Evolutionary conservation across 2,329 filamentous ascomycete genomes (phyloP).

Genomic region (Exophiala dermatitidis): DNA sequence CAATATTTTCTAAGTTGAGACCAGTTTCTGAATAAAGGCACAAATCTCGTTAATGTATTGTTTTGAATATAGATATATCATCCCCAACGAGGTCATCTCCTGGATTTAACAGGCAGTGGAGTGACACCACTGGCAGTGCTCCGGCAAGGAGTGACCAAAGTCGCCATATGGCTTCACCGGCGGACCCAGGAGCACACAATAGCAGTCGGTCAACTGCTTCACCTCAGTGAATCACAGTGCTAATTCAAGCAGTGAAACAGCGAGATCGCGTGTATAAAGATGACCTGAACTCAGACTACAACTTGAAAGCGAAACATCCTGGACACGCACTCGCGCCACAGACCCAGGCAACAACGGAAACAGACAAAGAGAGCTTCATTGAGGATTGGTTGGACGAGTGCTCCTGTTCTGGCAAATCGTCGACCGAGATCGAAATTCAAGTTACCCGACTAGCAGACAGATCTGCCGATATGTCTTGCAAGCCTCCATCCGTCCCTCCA

Average conservation of each 20-base stretch:
- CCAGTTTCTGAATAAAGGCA: too few relatives aligned
- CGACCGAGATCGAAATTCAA: constrained; percentile 4
- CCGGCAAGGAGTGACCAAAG: constrained; percentile 2
- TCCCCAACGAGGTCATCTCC: too few relatives aligned
- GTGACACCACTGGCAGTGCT: neutral
- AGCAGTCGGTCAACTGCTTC: constrained; percentile 2
- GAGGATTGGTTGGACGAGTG: constrained; percentile 12
- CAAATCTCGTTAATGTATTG: too few relatives aligned
- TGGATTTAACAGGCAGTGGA: neutral
- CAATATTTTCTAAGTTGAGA: too few relatives aligned
- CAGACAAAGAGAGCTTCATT: constrained; percentile 10
- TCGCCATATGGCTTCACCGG: neutral
- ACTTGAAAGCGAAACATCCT: constrained; percentile 11
- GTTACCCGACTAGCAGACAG: neutral
- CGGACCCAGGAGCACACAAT: neutral
- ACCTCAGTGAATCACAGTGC: neutral
- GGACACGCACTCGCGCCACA: neutral
- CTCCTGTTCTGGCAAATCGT: constrained; percentile 3
- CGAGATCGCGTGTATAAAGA: neutral
- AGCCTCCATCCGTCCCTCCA: neutral
- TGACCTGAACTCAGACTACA: neutral
- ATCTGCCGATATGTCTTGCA: constrained; percentile 2
- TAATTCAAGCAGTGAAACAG: constrained; percentile 5
- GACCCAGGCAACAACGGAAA: constrained; percentile 1
- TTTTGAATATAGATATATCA: neutral